phyloP scores from a whole-genome alignment of 768 basidiomycete genomes.

The Auricularia heimuer region DNA sequence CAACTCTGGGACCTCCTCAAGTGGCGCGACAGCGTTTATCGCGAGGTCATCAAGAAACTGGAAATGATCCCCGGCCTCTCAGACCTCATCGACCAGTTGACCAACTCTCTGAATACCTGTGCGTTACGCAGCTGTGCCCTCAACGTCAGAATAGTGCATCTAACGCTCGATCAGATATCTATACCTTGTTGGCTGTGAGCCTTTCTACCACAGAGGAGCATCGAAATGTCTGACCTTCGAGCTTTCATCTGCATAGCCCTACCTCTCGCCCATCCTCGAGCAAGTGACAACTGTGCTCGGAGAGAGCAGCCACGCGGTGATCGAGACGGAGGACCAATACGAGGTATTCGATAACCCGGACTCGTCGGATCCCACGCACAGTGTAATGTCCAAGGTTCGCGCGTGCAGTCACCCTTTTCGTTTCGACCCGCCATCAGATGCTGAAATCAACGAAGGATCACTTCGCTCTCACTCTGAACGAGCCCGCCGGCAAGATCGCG shows the following conservation, averaged over 20 bases:
- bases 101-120: constrained; percentile 61
- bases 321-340: constrained; percentile 60
- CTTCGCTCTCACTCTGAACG: constrained; percentile 61
- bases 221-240: no score
- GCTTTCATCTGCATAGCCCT: neutral
- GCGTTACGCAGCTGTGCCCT: constrained; percentile 13
- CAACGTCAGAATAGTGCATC: neutral
- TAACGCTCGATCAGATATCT: constrained; percentile 35
- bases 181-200: constrained; percentile 26
- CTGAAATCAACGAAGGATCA: constrained; percentile 40
- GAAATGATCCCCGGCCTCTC: constrained; percentile 57
- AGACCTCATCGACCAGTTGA: constrained; percentile 47
- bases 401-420: neutral
- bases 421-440: neutral
- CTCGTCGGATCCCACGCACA: constrained; percentile 67
- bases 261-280: constrained; percentile 39
- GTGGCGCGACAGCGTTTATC: constrained; percentile 55
- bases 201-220: neutral
- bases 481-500: constrained; percentile 67
- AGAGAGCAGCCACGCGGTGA: constrained; percentile 58
- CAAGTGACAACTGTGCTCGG: constrained; percentile 47
- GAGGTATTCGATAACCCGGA: constrained; percentile 56
- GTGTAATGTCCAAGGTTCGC: constrained; percentile 54
- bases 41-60: constrained; percentile 43
- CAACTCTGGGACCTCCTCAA: constrained; percentile 45